Base-by-base conservation (phyloP, 352 stramenopile species). In the Phytophthora sansomeana region DNA sequence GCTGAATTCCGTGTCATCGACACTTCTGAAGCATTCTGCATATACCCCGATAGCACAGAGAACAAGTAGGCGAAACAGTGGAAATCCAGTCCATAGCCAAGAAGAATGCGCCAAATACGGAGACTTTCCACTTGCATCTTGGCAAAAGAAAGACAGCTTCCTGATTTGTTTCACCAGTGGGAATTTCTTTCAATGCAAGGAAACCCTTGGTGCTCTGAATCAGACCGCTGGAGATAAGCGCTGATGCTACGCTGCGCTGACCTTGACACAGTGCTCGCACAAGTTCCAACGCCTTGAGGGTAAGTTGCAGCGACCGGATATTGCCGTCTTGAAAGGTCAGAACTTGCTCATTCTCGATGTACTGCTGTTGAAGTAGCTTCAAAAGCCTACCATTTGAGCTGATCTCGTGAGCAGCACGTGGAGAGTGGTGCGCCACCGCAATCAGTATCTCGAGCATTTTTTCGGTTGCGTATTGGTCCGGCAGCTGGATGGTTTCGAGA, bases 61-160 rank as follows among this genome's bases (percentile, higher is more conserved):
- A 85, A 92, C 16, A 91, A 32, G 53, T 92, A 92, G 26, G 74
- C 73, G 26, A 92, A 87, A 19, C 83, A 89, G 60, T 89, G 80
- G 30, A 89, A 86, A 44, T 92, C 83, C 9, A 92, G 62, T 7
- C 74, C 74, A 57, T 91, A 92, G n/a, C 69, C 63, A 1, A 92
- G 70, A 0, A 89, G 77, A 50, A 89, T 66, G 17, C 81, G 78
- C 83, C 83, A 92, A 24, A 91, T 75, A 0, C 80, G 79, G 14
- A 91, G 59, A 19, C 78, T 87, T 51, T 90, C 80, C 11, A 81
- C 43, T 67, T 90, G 81, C 28, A 89, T 65, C 44, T 61, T 50
- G 21, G 29, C 43, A 59, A 82, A 28, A 84, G 17, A 7, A 32
- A 7, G 10, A 46, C 32, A 58, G 59, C 53, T 69, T 56, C 50